Conservation (phyloP, 1,139 yeast species). For the Hemisphaericaspora xylofermentans region DNA sequence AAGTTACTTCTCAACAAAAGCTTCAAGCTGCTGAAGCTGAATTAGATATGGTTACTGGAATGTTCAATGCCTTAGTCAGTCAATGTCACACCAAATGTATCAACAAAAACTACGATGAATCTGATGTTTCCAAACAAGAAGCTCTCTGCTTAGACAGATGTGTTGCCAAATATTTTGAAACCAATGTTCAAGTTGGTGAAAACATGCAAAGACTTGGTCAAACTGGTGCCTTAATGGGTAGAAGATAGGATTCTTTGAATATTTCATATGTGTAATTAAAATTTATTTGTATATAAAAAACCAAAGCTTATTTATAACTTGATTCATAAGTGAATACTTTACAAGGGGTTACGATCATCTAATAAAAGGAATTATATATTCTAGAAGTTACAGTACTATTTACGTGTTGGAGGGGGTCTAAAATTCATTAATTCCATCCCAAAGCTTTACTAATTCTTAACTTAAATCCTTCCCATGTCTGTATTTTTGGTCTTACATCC, state of each 20-base stretch:
- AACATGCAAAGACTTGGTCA: conserved; percentile 77
- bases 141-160: conserved; percentile 94
- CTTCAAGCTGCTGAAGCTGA: conserved; percentile 82
- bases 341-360: background rate
- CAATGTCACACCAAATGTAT: conserved; percentile 93
- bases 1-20: conserved; percentile 70
- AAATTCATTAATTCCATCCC: conserved; percentile 31
- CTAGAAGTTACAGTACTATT: background rate
- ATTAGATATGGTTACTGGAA: conserved; percentile 93
- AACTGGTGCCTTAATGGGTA: conserved; percentile 51
- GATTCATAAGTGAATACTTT: background rate
- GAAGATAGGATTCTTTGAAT: conserved; percentile 25
- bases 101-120: conserved; percentile 60
- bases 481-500: conserved; percentile 90
- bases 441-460: conserved; percentile 61
- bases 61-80: conserved; percentile 84
- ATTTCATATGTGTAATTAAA: background rate
- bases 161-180: conserved; percentile 94
- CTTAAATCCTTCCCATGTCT: conserved; percentile 75
- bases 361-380: background rate
- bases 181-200: conserved; percentile 95
- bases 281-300: conserved; percentile 2
- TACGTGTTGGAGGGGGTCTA: background rate
- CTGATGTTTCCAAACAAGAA: conserved; percentile 81
- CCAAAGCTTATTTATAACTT: conserved; percentile 6